Evolutionary conservation across 306 rosid species (phyloP).

Genomic region (Leucaena leucocephala): DNA sequence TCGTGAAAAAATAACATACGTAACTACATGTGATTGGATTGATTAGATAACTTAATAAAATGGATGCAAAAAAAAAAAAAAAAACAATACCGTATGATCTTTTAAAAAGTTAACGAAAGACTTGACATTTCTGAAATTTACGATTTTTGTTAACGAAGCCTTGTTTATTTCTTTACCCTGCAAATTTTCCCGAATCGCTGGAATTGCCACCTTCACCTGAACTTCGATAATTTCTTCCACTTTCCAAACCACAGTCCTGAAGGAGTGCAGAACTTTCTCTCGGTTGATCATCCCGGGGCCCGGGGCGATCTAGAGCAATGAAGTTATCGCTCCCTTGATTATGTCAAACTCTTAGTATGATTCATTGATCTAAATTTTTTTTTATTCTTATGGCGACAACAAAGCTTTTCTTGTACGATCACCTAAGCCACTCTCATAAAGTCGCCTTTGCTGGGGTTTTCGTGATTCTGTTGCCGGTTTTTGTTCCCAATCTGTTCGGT

Average conservation of each 20-base stretch:
- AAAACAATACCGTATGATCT: too few species aligned
- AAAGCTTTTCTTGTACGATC: slow-evolving; percentile 31
- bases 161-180: too few species aligned
- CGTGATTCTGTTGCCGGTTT: slow-evolving; percentile 64
- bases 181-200: too few species aligned
- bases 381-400: slow-evolving; percentile 23
- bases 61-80: too few species aligned
- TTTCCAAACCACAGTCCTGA: background rate
- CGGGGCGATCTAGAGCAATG: background rate
- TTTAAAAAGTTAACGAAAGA: too few species aligned
- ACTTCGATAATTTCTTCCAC: background rate
- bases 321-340: background rate
- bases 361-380: background rate
- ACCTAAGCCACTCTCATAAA: slow-evolving; percentile 50
- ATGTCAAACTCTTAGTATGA: slow-evolving; percentile 6
- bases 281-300: background rate
- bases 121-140: too few species aligned
- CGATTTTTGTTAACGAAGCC: too few species aligned
- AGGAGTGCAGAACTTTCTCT: background rate
- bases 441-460: slow-evolving; percentile 60
- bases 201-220: background rate
- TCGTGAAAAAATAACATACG: too few species aligned
- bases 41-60: too few species aligned
- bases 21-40: too few species aligned
- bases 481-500: slow-evolving; percentile 65